Evolutionary conservation across 2,329 filamentous ascomycete genomes (phyloP), one percentile per base, ranked within the genome.

Genomic region (Myrmaecium sp.): DNA sequence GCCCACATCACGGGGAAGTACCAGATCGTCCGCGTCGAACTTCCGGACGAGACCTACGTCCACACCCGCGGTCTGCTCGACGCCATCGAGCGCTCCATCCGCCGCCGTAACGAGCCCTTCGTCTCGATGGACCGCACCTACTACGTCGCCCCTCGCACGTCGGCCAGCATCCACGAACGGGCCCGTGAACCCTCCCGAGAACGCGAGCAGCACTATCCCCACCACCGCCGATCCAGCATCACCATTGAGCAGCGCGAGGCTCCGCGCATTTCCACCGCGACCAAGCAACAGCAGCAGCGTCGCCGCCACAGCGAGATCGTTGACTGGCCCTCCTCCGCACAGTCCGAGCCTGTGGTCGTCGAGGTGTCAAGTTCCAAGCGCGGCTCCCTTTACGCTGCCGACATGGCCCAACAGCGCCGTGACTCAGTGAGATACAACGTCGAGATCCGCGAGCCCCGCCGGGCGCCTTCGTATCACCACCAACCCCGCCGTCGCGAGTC

Each of bases 21-120:
- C 45, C 54, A 57, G 39, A 45, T 50, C 14, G 52, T 60, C 31
- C 55, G 50, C 13, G 50, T 61, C 17, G 57, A 61, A 41, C 41
- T 60, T 25, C 54, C 54, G 9, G 20, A 28, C 14, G 42, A 46
- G 19, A 46, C 43, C 27, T 60, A 58, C 42, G 36, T 47, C 21
- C 44, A 57, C 29, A 45, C 52, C 21, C 41, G 41, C 16, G 39
- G 44, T 21, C 51, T 60, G 5, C 42, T 60, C 25, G 51, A 43
- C 34, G 52, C 52, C 17, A 50, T 54, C 30, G 53, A 57, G 34
- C 51, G 52, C 30, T 43, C 39, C 37, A 32, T 51, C 20, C 44
- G 52, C 22, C 45, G 42, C 30, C 46, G 40, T 27, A 43, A 39
- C 32, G 39, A 36, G 5, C 47, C 53, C 9, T 50, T 58, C 33